These are phyloP conservation scores for Cicer pinnatifidum DNA, from an alignment of 306 rosid species.

Conservation along the genomic window DNA sequence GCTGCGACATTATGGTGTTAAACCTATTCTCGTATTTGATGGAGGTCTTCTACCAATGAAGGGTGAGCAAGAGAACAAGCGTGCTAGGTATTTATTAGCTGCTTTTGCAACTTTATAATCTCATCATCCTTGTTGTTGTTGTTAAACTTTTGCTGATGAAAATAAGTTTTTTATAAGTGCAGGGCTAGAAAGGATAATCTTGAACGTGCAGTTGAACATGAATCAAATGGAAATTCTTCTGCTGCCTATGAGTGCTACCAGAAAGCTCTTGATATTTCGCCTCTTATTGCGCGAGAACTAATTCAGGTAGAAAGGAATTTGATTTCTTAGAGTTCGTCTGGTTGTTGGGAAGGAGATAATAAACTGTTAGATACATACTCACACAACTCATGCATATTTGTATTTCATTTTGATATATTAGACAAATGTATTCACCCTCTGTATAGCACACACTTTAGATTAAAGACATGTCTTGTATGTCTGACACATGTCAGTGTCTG, in stretches of 20 bases:
- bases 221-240: conserved; percentile 73
- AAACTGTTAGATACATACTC: background rate
- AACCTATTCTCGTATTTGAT: conserved; percentile 91
- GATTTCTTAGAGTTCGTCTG: conserved; percentile 5
- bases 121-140: background rate
- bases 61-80: conserved; percentile 89
- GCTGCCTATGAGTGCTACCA: conserved; percentile 95
- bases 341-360: conserved; percentile 31
- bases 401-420: conserved; percentile 18
- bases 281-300: conserved; percentile 68
- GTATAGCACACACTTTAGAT: too few relatives aligned
- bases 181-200: conserved; percentile 86
- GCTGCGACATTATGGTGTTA: conserved; percentile 73
- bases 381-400: background rate
- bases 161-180: conserved; percentile 42
- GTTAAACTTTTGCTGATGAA: conserved; percentile 18
- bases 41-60: conserved; percentile 97
- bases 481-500: too few relatives aligned
- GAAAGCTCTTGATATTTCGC: conserved; percentile 95
- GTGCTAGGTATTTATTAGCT: conserved; percentile 64
- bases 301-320: conserved; percentile 67
- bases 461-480: too few relatives aligned
- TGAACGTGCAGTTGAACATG: conserved; percentile 82
- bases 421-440: background rate
- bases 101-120: conserved; percentile 23